Evolutionary conservation across 768 basidiomycete genomes (phyloP).

Genomic region (Boletellus emodensis): DNA sequence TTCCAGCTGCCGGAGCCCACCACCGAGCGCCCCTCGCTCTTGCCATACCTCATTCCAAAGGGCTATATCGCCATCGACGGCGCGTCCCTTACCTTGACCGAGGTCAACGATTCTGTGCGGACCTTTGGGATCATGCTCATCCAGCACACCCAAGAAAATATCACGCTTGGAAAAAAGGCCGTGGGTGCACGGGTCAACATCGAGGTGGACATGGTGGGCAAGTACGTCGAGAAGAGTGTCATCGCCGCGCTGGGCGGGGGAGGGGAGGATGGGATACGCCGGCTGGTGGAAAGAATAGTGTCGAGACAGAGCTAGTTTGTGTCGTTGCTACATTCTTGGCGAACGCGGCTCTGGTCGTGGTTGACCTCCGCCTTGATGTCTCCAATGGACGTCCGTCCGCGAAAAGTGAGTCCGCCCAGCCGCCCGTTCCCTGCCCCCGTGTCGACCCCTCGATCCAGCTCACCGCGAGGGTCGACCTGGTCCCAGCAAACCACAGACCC

Average conservation of each 20-base stretch:
- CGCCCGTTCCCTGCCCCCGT: background rate
- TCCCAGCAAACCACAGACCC: slow-evolving; percentile 24
- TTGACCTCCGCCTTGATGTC: slow-evolving; percentile 3
- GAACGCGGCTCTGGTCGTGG: background rate
- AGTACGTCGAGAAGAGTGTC: slow-evolving; percentile 86
- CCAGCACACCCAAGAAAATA: slow-evolving; percentile 85
- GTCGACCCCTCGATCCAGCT: slow-evolving; percentile 38
- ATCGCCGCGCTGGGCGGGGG: slow-evolving; percentile 57
- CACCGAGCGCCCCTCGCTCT: slow-evolving; percentile 53
- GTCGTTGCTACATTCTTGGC: background rate
- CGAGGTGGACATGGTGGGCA: slow-evolving; percentile 93
- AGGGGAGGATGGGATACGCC: slow-evolving; percentile 44
- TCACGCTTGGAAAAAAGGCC: slow-evolving; percentile 71
- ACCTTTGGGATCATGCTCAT: slow-evolving; percentile 94
- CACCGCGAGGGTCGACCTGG: slow-evolving; percentile 48
- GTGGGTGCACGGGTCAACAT: slow-evolving; percentile 86
- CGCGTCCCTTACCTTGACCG: slow-evolving; percentile 85
- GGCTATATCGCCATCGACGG: slow-evolving; percentile 96
- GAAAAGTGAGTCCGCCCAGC: slow-evolving; percentile 39
- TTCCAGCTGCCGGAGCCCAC: slow-evolving; percentile 73
- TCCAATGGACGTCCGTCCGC: slow-evolving; percentile 38
- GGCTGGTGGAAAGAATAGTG: slow-evolving; percentile 55
- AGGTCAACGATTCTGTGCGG: slow-evolving; percentile 57
- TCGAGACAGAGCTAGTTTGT: slow-evolving; percentile 20
- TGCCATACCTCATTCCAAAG: slow-evolving; percentile 86